Conservation (phyloP, 306 rosid species). For the Gastrolobium bilobum region DNA sequence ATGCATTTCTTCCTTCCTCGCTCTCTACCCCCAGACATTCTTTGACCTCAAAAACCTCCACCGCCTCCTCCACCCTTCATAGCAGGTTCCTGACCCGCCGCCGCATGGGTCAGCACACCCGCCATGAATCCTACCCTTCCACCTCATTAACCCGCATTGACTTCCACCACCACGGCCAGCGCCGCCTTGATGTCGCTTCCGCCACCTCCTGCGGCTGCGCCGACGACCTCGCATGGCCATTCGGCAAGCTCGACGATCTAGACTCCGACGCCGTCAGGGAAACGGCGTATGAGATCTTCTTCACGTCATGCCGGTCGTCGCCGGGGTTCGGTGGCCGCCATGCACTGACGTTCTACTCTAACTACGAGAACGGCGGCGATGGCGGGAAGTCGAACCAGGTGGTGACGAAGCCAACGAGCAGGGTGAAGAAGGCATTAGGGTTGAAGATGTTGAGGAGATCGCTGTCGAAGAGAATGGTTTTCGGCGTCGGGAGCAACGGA, state of each 20-base stretch:
- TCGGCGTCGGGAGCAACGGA: slow-evolving; percentile 29
- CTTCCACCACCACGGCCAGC: background rate
- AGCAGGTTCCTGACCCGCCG: slow-evolving; percentile 39
- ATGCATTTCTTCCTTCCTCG: slow-evolving; percentile 25
- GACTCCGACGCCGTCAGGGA: slow-evolving; percentile 40
- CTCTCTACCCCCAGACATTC: slow-evolving; percentile 54
- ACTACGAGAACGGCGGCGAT: slow-evolving; percentile 26
- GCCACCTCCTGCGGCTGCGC: slow-evolving; percentile 19
- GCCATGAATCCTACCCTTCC: slow-evolving; percentile 75
- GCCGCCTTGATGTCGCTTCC: background rate
- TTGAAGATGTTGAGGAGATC: slow-evolving; percentile 79
- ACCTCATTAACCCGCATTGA: slow-evolving; percentile 47
- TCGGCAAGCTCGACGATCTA: slow-evolving; percentile 28
- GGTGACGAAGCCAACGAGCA: slow-evolving; percentile 73
- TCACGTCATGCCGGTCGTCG: slow-evolving; percentile 57
- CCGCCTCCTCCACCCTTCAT: background rate
- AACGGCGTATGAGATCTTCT: slow-evolving; percentile 61
- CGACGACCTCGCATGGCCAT: slow-evolving; percentile 48
- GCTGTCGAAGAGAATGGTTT: slow-evolving; percentile 69
- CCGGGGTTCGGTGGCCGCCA: slow-evolving; percentile 88
- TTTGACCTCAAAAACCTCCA: background rate
- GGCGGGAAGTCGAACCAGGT: slow-evolving; percentile 51
- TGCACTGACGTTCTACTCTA: slow-evolving; percentile 74
- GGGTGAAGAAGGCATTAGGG: slow-evolving; percentile 81
- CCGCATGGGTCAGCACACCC: slow-evolving; percentile 85